Evolutionary conservation across 768 basidiomycete species (phyloP).

Genomic region (Mrakia blollopis): DNA sequence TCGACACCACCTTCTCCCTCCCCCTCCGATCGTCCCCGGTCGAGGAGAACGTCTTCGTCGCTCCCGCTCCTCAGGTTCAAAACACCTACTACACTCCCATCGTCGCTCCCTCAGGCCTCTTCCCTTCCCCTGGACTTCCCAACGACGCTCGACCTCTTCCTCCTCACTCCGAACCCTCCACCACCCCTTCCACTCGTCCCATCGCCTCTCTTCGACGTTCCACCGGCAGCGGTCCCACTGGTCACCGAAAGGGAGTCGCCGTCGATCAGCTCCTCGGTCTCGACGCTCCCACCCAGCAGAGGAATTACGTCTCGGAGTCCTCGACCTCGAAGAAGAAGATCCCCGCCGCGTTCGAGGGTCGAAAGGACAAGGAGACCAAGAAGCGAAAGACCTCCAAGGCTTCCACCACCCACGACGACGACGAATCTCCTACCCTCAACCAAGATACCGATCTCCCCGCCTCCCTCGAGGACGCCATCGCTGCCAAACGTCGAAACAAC

Average conservation of each 20-base stretch:
- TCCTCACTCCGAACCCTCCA: conserved; percentile 10
- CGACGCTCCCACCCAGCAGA: conserved; percentile 72
- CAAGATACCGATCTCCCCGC: conserved; percentile 50
- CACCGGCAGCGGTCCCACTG: conserved; percentile 26
- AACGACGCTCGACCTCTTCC: conserved; percentile 5
- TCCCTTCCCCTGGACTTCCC: neutral
- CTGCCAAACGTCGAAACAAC: conserved; percentile 73
- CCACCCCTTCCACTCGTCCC: conserved; percentile 15
- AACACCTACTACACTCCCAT: conserved; percentile 4
- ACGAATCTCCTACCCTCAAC: conserved; percentile 47
- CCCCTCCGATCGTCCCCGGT: neutral
- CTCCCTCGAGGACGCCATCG: conserved; percentile 59
- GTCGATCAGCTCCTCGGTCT: conserved; percentile 53
- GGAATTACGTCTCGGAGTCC: conserved; percentile 68
- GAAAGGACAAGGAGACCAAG: conserved; percentile 27
- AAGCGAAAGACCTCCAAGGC: conserved; percentile 54
- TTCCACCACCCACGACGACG: conserved; percentile 51
- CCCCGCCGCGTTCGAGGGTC: conserved; percentile 58
- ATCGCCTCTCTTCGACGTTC: neutral
- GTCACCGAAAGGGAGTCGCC: conserved; percentile 24
- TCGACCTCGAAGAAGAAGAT: conserved; percentile 70
- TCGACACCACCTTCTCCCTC: conserved; percentile 17
- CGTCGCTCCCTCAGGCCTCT: conserved; percentile 9
- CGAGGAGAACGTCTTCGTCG: neutral
- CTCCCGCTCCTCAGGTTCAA: conserved; percentile 1